Conservation (phyloP, 441 rosid species). For the Syzygium syzygioides region DNA sequence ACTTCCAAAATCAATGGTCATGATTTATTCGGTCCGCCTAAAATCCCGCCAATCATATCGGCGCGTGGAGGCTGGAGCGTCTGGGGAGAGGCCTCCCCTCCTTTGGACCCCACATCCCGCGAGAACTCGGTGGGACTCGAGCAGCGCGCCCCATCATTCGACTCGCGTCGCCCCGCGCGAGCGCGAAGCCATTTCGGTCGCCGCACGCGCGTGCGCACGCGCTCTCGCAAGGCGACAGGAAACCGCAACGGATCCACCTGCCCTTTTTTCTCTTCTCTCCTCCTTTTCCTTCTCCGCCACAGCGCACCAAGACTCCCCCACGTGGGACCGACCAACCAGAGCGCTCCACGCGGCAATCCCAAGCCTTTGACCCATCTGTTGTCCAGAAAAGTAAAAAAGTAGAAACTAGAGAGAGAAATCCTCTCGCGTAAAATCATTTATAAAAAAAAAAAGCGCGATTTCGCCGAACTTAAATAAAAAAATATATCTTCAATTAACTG, state of each 20-base stretch:
- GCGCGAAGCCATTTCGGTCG: neutral
- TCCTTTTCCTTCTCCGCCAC: neutral
- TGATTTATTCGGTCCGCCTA: rapidly evolving
- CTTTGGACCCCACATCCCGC: neutral
- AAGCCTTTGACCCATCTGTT: neutral
- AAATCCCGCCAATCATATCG: neutral
- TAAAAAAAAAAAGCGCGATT: neutral
- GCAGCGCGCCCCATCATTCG: neutral
- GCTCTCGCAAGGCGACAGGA: neutral
- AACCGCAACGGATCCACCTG: neutral
- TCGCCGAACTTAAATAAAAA: neutral
- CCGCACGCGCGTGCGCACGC: neutral
- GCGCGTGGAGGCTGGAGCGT: neutral
- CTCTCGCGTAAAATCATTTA: neutral
- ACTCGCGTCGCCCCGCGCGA: neutral
- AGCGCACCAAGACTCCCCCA: neutral
- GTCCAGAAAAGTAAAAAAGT: neutral
- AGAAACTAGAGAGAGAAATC: neutral
- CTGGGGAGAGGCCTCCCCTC: neutral
- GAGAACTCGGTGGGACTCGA: neutral
- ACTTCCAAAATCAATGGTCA: neutral
- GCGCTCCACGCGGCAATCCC: neutral
- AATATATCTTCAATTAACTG: neutral
- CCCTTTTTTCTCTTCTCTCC: neutral
- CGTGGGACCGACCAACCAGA: neutral